These are phyloP conservation scores for Pythium aphanidermatum DNA, from an alignment of 352 stramenopile species.

Conservation along the genomic window DNA sequence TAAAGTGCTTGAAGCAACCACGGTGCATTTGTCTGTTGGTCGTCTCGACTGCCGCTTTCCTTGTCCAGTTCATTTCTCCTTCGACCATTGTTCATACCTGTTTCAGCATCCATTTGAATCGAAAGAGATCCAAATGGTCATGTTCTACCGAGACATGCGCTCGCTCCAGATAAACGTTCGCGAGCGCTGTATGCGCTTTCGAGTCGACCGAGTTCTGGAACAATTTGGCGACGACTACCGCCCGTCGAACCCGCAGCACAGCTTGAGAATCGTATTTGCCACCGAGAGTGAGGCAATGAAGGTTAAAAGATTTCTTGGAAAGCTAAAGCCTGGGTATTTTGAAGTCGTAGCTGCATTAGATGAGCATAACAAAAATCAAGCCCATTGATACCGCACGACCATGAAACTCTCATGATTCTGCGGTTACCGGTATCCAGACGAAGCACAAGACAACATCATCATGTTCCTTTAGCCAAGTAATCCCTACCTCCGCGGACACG, in stretches of 20 bases:
- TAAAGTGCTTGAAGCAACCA: slow-evolving; percentile 37
- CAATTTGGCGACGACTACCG: slow-evolving; percentile 66
- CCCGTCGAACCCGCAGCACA: slow-evolving; percentile 50
- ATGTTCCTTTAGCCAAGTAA: slow-evolving; percentile 14
- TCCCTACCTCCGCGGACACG: slow-evolving; percentile 6
- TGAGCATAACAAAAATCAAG: neutral
- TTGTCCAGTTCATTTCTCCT: slow-evolving; percentile 42
- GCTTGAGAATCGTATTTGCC: slow-evolving; percentile 45
- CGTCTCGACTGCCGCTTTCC: slow-evolving; percentile 60
- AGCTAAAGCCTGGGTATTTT: slow-evolving; percentile 1
- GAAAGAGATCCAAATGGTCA: slow-evolving; percentile 67
- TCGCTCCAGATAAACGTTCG: slow-evolving; percentile 30
- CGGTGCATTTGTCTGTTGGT: slow-evolving; percentile 37
- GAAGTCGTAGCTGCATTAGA: neutral
- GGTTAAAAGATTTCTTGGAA: slow-evolving; percentile 36
- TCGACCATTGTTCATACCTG: slow-evolving; percentile 52
- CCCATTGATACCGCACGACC: neutral
- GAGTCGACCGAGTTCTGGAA: slow-evolving; percentile 30
- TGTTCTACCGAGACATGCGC: slow-evolving; percentile 71
- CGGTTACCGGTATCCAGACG: too few species aligned
- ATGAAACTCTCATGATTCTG: too few species aligned
- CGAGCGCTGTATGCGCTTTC: slow-evolving; percentile 45
- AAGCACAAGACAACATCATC: slow-evolving; percentile 5
- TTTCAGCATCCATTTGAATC: slow-evolving; percentile 68
- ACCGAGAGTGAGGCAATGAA: slow-evolving; percentile 32